phyloP scores from a whole-genome alignment of 495 filamentous ascomycete species.

The Aspergillus biplanus region DNA sequence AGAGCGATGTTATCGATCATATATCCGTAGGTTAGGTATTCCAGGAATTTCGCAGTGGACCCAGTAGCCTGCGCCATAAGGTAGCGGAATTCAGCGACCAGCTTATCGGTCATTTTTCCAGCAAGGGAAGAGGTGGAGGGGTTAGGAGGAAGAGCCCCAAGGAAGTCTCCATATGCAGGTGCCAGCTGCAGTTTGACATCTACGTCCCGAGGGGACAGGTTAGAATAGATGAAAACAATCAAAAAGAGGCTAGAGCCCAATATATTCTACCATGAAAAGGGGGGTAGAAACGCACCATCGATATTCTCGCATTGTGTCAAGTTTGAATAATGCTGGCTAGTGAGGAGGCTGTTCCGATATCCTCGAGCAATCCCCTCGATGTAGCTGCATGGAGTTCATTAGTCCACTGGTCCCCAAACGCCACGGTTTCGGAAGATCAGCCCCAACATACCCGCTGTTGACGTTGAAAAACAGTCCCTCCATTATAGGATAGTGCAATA shows the following conservation, averaged over 20 bases:
- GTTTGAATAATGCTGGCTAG: constrained; percentile 89
- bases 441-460: constrained; percentile 74
- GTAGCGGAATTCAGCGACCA: constrained; percentile 97
- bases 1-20: constrained; percentile 99
- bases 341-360: constrained; percentile 93
- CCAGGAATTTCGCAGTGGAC: constrained; percentile 88
- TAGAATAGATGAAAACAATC: neutral
- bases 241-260: constrained; percentile 1
- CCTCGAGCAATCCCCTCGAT: constrained; percentile 96
- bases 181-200: constrained; percentile 97
- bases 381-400: constrained; percentile 60
- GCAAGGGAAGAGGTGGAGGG: constrained; percentile 95
- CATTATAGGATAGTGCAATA: constrained; percentile 57
- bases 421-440: neutral
- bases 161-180: constrained; percentile 96
- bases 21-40: constrained; percentile 97
- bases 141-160: constrained; percentile 91
- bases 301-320: constrained; percentile 98
- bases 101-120: constrained; percentile 94
- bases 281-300: constrained; percentile 67
- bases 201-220: constrained; percentile 36
- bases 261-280: neutral
- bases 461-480: constrained; percentile 97
- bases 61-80: constrained; percentile 89
- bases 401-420: neutral